A percentile compares a stretch with the other conserved stretches of the same genome.
These are phyloP conservation scores for Chaetomidium leptoderma DNA, from an alignment of 495 filamentous ascomycete genomes.

Conservation along the genomic window DNA sequence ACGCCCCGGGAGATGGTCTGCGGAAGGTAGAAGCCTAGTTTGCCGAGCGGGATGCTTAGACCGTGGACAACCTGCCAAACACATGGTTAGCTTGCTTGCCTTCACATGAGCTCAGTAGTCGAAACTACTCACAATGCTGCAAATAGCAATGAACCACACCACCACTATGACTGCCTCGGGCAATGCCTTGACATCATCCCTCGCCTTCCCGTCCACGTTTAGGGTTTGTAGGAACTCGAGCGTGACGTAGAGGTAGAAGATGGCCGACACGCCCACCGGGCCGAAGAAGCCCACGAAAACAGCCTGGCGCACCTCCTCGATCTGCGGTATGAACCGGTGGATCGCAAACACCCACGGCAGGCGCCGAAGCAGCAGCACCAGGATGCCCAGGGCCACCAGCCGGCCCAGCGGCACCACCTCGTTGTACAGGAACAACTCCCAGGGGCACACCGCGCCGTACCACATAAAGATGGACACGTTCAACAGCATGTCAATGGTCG, in stretches of 20 bases:
- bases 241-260: conserved; percentile 83
- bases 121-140: conserved; percentile 68
- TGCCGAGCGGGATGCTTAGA: conserved; percentile 77
- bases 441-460: conserved; percentile 86
- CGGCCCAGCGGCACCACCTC: conserved; percentile 70
- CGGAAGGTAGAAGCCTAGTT: conserved; percentile 75
- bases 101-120: too few relatives aligned
- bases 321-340: conserved; percentile 74
- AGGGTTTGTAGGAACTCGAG: conserved; percentile 61
- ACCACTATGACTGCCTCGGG: conserved; percentile 63
- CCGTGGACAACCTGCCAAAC: conserved; percentile 70
- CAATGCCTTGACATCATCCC: conserved; percentile 62
- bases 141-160: conserved; percentile 82
- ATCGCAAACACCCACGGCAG: conserved; percentile 70
- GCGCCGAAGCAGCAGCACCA: conserved; percentile 75
- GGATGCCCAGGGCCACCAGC: conserved; percentile 70
- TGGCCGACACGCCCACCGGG: conserved; percentile 86
- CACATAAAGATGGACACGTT: conserved; percentile 87
- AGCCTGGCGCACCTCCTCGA: conserved; percentile 67
- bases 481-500: conserved; percentile 76
- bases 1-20: conserved; percentile 62
- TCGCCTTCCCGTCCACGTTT: conserved; percentile 53
- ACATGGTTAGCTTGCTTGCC: neutral
- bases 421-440: conserved; percentile 65
- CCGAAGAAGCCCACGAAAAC: conserved; percentile 90